Base-by-base conservation (phyloP, 768 basidiomycete genomes). In the Leccinum disarticulatum region DNA sequence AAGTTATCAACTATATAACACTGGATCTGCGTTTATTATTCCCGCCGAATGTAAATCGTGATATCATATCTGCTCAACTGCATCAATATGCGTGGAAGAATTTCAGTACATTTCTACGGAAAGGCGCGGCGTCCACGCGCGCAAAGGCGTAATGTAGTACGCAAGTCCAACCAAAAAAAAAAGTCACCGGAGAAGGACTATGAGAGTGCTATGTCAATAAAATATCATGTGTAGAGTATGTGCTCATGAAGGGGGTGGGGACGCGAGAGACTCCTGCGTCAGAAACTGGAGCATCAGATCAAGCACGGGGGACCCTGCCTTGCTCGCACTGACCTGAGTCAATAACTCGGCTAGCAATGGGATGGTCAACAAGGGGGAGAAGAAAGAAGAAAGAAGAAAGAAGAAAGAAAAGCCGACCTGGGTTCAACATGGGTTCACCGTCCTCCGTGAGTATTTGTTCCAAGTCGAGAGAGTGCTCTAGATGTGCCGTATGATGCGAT, bases 361-460 rank as follows among this genome's bases (percentile, higher is more conserved):
- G 3, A 43, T 6, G 8, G 56, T 63, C 67, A 67, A 49, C 25
- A 22, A 11, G 13, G 4, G 36, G 43, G 49, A 31, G 6, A 30
- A 46, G 52, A 47, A 48, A 50, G n/a, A 22, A 22, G 22, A 22
- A 22, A 22, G 22, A 22, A 22, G 22, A 22, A 22, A 22, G 22
- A 14, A n/a, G n/a, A 53, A 47, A 22, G 11, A 22, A 6, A 6
- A n/a, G 74, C 82, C 28, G 47, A 87, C 86, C 85, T 74, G 86
- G 84, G 70, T 86, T 85, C 63, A 88, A 72, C 83, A 87, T 87
- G 6, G 84, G 81, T 65, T 83, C 83, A 9, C 83, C 85, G 66
- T 87, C 85, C 66, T 86, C 85, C 2, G 83, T 85, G 15, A 86
- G 74, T 63, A 85, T 81, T 61, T 82, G 78, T 60, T 82, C 82